Percentiles rank a stretch among this genome's conserved stretches.
These are phyloP conservation scores for Ophiocordyceps camponoti-rufipedis DNA, from an alignment of 2,329 filamentous ascomycete species.

Conservation along the genomic window DNA sequence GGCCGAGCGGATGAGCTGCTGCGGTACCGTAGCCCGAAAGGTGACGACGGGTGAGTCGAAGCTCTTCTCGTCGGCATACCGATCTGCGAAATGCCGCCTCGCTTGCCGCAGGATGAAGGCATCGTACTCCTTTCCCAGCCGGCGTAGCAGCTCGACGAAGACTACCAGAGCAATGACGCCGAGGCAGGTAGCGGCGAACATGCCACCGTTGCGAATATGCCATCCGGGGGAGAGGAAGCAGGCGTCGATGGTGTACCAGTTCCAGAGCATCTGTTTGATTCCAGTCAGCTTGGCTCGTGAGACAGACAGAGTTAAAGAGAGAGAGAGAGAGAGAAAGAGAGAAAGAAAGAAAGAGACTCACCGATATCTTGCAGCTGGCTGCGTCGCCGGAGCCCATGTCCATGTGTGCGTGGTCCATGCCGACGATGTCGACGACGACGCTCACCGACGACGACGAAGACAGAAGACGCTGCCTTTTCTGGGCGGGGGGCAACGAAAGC, in stretches of 20 bases:
- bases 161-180: slow-evolving; percentile 57
- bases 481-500: too few species aligned
- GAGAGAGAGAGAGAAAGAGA: background rate
- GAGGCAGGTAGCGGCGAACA: slow-evolving; percentile 66
- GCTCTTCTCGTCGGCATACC: slow-evolving; percentile 6
- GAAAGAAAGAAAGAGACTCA: slow-evolving; percentile 4
- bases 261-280: slow-evolving; percentile 51
- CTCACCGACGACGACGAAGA: background rate
- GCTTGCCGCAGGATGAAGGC: slow-evolving; percentile 38
- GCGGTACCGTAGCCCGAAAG: slow-evolving; percentile 37
- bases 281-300: slow-evolving; percentile 1
- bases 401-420: slow-evolving; percentile 9
- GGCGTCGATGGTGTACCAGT: slow-evolving; percentile 53
- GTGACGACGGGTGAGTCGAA: slow-evolving; percentile 9
- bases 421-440: background rate
- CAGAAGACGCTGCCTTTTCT: background rate
- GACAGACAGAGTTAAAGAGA: background rate
- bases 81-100: slow-evolving; percentile 11
- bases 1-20: slow-evolving; percentile 46
- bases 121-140: slow-evolving; percentile 56
- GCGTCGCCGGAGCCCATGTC: slow-evolving; percentile 5
- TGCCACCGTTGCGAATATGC: slow-evolving; percentile 51
- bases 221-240: slow-evolving; percentile 55
- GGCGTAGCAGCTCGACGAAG: slow-evolving; percentile 51
- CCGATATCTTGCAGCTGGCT: slow-evolving; percentile 13